Percentiles rank a stretch among this genome's conserved stretches.
Conservation (phyloP, 1,284 basidiomycete species). For the Prillingera fragicola region DNA sequence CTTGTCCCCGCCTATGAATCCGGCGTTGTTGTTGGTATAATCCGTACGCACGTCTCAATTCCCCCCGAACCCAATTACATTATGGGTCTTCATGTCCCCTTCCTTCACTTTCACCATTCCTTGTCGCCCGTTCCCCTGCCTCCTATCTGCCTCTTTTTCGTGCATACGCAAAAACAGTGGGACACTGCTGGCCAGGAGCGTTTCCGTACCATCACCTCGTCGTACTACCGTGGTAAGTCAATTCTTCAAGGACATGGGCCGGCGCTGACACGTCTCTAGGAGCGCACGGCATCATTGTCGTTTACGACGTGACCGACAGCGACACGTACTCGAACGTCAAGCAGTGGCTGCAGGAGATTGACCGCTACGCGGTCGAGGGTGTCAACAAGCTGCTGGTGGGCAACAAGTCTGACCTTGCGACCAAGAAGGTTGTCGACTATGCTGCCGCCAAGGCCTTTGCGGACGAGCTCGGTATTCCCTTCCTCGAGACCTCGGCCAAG, state of each 20-base stretch:
- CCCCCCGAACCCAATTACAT: conserved; percentile 1
- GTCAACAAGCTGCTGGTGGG: conserved; percentile 98
- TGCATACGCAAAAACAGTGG: conserved; percentile 65
- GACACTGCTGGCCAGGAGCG: conserved; percentile 97
- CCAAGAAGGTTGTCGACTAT: conserved; percentile 99
- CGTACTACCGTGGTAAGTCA: conserved; percentile 71
- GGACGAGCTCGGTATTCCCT: conserved; percentile 88
- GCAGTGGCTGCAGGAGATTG: conserved; percentile 99
- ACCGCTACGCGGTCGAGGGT: conserved; percentile 97
- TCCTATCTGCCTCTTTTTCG: conserved; percentile 15
- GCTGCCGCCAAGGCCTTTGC: conserved; percentile 97
- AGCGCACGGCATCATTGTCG: conserved; percentile 95
- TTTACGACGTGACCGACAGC: conserved; percentile 98
- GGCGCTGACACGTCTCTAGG: conserved; percentile 49
- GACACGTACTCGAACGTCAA: conserved; percentile 88
- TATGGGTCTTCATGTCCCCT: conserved; percentile 7
- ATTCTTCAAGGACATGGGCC: not conserved
- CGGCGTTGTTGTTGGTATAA: conserved; percentile 24
- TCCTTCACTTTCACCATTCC: conserved; percentile 13
- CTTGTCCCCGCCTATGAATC: conserved; percentile 23
- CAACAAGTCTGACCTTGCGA: conserved; percentile 95
- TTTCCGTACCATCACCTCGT: conserved; percentile 95
- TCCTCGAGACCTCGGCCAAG: conserved; percentile 99
- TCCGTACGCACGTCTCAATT: conserved; percentile 19
- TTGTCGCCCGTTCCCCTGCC: conserved; percentile 13